A percentile compares a stretch with the other conserved stretches of the same genome.
These are phyloP conservation scores for Meripilus lineatus DNA, from an alignment of 1,284 basidiomycete genomes.

Conservation along the genomic window DNA sequence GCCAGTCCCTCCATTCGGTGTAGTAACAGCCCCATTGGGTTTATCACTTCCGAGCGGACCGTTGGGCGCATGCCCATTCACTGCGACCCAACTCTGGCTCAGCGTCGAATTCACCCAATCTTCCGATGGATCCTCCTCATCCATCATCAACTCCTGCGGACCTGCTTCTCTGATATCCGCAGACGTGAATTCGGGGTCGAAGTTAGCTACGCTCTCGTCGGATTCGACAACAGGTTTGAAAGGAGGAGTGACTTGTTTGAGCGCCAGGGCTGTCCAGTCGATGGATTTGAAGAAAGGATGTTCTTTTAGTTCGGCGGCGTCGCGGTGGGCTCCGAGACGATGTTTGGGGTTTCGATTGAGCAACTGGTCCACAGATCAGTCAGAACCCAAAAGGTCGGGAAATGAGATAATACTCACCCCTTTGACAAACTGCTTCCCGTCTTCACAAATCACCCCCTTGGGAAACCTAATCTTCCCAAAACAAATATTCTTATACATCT, in stretches of 20 bases:
- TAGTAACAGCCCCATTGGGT: constrained; percentile 7
- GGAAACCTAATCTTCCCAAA: constrained; percentile 99
- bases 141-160: constrained; percentile 50
- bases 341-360: constrained; percentile 98
- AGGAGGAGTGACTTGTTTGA: constrained; percentile 92
- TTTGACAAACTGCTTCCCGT: constrained; percentile 99
- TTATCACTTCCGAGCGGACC: constrained; percentile 69
- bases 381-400: constrained; percentile 12
- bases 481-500: constrained; percentile 99
- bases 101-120: constrained; percentile 50
- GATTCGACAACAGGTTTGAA: constrained; percentile 99
- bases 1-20: background rate
- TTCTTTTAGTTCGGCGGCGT: constrained; percentile 93
- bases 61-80: constrained; percentile 60
- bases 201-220: constrained; percentile 96
- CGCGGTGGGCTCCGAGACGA: constrained; percentile 87
- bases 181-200: constrained; percentile 96
- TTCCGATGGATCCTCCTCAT: constrained; percentile 74
- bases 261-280: constrained; percentile 84
- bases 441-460: constrained; percentile 93
- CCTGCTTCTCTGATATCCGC: constrained; percentile 76
- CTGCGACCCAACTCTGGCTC: constrained; percentile 36
- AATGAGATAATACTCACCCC: constrained; percentile 57
- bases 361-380: constrained; percentile 49
- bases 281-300: constrained; percentile 94